These are phyloP conservation scores for Capsella rubella DNA, from an alignment of 441 rosid species.

Conservation along the genomic window DNA sequence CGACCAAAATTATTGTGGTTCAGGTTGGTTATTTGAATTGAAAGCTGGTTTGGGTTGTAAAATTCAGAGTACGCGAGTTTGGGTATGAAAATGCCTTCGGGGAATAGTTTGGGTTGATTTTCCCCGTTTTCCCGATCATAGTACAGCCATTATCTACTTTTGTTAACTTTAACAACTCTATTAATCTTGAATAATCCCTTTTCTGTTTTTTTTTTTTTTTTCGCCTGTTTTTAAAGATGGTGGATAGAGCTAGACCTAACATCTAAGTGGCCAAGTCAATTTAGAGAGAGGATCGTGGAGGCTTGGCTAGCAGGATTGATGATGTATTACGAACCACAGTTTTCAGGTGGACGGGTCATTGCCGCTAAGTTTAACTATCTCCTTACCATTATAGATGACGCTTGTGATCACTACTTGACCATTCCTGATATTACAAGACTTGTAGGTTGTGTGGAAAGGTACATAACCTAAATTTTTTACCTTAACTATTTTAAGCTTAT, in stretches of 20 bases:
- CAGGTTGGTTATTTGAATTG: too few species aligned
- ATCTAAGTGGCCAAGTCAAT: conserved; percentile 30
- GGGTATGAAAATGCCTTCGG: too few species aligned
- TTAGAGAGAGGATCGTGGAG: conserved; percentile 48
- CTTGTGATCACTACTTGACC: conserved; percentile 49
- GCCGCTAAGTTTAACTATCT: conserved; percentile 29
- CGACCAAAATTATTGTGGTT: too few species aligned
- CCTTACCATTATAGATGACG: conserved; percentile 49
- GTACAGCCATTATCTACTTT: too few species aligned
- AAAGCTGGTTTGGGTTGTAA: too few species aligned
- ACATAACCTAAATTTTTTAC: background rate
- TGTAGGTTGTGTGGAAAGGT: conserved; percentile 45
- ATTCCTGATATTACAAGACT: conserved; percentile 39
- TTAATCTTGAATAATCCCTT: too few species aligned
- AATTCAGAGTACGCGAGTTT: too few species aligned
- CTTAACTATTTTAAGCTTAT: background rate
- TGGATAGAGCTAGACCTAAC: conserved; percentile 41
- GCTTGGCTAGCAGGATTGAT: conserved; percentile 39
- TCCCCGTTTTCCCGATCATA: too few species aligned
- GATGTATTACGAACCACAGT: conserved; percentile 47
- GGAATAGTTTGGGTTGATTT: too few species aligned
- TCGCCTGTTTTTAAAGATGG: conserved; percentile 39
- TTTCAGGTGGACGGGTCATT: conserved; percentile 38
- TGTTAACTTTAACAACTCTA: background rate
- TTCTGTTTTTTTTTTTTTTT: background rate